Conservation (phyloP, 345 rosid species). For the Eucalyptus marginata region DNA sequence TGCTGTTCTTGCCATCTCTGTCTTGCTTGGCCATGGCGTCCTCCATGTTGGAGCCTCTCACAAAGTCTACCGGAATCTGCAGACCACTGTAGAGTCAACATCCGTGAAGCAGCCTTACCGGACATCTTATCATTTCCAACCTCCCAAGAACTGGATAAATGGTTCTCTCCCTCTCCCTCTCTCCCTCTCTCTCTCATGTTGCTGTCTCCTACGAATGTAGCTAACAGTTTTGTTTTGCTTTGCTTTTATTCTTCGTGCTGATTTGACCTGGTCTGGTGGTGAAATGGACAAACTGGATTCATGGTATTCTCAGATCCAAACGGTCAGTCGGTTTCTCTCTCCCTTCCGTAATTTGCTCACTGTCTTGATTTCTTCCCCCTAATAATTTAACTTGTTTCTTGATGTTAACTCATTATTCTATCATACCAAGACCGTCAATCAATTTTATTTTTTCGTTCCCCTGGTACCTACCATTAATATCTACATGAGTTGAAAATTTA, state of each 20-base stretch:
- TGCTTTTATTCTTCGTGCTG: neutral
- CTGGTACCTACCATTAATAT: neutral
- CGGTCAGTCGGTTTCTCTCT: conserved; percentile 6
- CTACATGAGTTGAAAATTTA: neutral
- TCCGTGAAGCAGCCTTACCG: conserved; percentile 46
- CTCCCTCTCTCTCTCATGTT: neutral
- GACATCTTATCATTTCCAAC: conserved; percentile 66
- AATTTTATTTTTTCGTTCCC: neutral
- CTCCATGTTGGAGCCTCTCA: conserved; percentile 24
- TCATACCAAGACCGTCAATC: neutral
- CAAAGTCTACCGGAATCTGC: neutral
- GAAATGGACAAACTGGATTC: neutral
- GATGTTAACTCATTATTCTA: neutral
- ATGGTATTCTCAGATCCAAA: conserved; percentile 9
- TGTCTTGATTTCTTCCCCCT: neutral
- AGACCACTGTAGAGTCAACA: neutral
- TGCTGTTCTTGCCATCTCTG: neutral
- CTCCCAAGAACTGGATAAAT: conserved; percentile 68
- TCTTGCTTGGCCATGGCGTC: conserved; percentile 6
- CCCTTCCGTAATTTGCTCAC: neutral
- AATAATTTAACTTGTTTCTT: neutral
- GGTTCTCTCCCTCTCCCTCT: conserved; percentile 11
- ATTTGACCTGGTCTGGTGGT: neutral
- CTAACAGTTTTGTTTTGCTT: neutral
- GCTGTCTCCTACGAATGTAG: neutral